A percentile compares a stretch with the other conserved stretches of the same genome.
Conservation (phyloP, 2,329 filamentous ascomycete species). For the Bipolaris oryzae region DNA sequence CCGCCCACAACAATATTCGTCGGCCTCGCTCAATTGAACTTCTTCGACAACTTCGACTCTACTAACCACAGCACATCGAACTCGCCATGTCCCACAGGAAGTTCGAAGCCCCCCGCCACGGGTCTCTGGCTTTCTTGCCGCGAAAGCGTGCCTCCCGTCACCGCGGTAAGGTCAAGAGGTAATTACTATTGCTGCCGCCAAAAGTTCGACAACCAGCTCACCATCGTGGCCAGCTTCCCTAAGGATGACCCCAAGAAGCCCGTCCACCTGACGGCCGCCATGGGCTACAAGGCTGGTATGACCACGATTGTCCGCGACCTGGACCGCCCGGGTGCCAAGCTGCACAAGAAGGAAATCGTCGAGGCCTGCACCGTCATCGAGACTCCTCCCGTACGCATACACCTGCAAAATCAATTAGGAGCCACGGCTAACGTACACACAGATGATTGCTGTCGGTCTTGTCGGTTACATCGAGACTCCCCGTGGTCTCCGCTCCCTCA, state of each 20-base stretch:
- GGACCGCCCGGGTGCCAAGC: slow-evolving; percentile 98
- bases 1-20: slow-evolving; percentile 21
- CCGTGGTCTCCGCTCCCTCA: slow-evolving; percentile 98
- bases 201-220: slow-evolving; percentile 33
- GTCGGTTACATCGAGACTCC: slow-evolving; percentile 99
- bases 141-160: slow-evolving; percentile 90
- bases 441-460: slow-evolving; percentile 99
- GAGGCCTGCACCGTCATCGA: slow-evolving; percentile 52
- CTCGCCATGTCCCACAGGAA: slow-evolving; percentile 65
- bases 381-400: slow-evolving; percentile 69
- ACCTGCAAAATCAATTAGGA: slow-evolving; percentile 57
- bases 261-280: slow-evolving; percentile 95
- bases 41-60: slow-evolving; percentile 35
- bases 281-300: slow-evolving; percentile 99
- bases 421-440: slow-evolving; percentile 46
- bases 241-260: slow-evolving; percentile 99
- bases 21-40: slow-evolving; percentile 20
- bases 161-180: slow-evolving; percentile 98
- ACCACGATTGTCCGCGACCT: slow-evolving; percentile 99
- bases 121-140: slow-evolving; percentile 66
- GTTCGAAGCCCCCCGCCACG: slow-evolving; percentile 92
- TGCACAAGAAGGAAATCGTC: slow-evolving; percentile 77
- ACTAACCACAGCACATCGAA: slow-evolving; percentile 47
- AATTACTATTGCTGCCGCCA: slow-evolving; percentile 58
- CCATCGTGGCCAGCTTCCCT: slow-evolving; percentile 74